Conservation (phyloP, 768 basidiomycete species). For the Kwoniella sp. region DNA sequence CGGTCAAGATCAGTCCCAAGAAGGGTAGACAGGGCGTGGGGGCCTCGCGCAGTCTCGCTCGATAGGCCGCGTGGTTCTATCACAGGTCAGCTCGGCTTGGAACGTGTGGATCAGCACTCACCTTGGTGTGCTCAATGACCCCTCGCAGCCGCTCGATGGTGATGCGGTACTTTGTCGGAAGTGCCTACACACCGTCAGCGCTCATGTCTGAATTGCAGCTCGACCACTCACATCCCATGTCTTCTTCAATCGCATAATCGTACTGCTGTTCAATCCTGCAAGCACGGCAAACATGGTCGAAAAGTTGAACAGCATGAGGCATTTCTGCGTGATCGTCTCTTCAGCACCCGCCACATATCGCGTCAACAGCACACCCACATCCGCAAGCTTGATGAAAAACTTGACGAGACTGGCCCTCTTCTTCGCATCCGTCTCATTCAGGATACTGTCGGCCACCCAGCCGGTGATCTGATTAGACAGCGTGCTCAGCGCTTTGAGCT, state of each 20-base stretch:
- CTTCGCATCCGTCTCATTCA: constrained; percentile 80
- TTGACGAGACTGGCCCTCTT: constrained; percentile 77
- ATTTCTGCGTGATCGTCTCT: constrained; percentile 61
- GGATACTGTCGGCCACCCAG: constrained; percentile 78
- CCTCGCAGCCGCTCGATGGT: constrained; percentile 75
- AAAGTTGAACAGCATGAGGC: constrained; percentile 76
- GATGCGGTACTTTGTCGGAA: constrained; percentile 76
- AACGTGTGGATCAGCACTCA: constrained; percentile 47
- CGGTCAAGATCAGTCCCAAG: constrained; percentile 62
- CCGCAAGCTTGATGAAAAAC: constrained; percentile 80
- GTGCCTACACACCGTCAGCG: constrained; percentile 55
- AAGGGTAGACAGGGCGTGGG: constrained; percentile 90
- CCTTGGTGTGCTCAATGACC: constrained; percentile 74
- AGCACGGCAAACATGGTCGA: constrained; percentile 88
- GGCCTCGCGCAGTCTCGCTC: constrained; percentile 77
- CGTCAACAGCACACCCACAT: constrained; percentile 33
- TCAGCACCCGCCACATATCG: not conserved
- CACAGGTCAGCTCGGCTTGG: constrained; percentile 56
- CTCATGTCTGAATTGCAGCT: not conserved
- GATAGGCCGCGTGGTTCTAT: constrained; percentile 64
- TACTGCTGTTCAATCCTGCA: constrained; percentile 91
- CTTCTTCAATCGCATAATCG: constrained; percentile 82
- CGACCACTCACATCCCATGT: constrained; percentile 76
- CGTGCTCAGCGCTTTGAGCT: constrained; percentile 74
- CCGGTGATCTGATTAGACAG: constrained; percentile 90